phyloP scores from a whole-genome alignment of 345 rosid genomes.

The Boechera retrofracta region DNA sequence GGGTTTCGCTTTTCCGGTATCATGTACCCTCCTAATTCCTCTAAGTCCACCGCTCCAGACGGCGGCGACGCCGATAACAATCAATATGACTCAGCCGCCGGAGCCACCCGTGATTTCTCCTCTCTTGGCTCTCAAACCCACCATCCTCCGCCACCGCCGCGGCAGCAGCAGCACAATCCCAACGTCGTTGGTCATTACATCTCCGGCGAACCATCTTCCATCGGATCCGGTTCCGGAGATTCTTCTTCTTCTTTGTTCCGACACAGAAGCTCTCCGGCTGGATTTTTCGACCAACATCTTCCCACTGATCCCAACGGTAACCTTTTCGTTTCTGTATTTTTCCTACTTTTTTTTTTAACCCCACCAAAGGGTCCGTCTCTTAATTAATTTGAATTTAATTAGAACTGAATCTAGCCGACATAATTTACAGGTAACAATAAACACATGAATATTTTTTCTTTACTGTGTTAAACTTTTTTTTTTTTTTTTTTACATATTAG shows the following conservation, averaged over 20 bases:
- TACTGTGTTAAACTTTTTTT: neutral
- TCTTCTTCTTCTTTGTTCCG: conserved; percentile 65
- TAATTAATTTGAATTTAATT: neutral
- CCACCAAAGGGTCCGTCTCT: neutral
- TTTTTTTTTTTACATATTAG: neutral
- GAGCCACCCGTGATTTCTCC: conserved; percentile 45
- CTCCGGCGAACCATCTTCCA: conserved; percentile 62
- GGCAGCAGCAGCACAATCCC: conserved; percentile 16
- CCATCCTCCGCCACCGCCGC: conserved; percentile 24
- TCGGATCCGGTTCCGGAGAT: conserved; percentile 44
- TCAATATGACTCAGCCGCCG: conserved; percentile 23
- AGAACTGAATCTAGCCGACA: neutral
- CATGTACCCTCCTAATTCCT: conserved; percentile 45
- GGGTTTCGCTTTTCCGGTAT: conserved; percentile 25
- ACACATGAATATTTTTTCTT: neutral
- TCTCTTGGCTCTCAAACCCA: conserved; percentile 40
- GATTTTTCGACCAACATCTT: conserved; percentile 57
- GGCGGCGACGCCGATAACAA: conserved; percentile 11
- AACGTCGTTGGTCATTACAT: conserved; percentile 55
- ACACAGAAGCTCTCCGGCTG: conserved; percentile 94
- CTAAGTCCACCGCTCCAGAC: conserved; percentile 34
- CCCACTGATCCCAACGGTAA: conserved; percentile 45
- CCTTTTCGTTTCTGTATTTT: conserved; percentile 15
- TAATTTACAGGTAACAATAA: neutral
- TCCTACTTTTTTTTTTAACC: neutral